Evolutionary conservation across 768 basidiomycete species (phyloP).

Genomic region (Arthromyces matolae): DNA sequence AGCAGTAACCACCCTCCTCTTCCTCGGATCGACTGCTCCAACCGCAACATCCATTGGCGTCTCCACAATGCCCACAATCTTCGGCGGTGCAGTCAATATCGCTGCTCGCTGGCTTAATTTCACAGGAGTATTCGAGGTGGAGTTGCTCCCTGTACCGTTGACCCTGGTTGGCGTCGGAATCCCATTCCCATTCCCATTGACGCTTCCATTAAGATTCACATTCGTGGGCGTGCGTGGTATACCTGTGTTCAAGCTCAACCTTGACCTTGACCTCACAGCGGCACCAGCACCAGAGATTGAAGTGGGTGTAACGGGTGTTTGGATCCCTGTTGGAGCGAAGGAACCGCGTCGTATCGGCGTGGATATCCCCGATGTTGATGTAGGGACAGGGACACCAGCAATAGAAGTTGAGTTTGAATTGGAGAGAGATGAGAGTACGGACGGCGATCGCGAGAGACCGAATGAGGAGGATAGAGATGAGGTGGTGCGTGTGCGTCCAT

Average conservation of each 20-base stretch:
- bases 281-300: slow-evolving; percentile 15
- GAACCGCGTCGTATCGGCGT: slow-evolving; percentile 42
- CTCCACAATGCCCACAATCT: slow-evolving; percentile 76
- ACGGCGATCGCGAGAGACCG: no score
- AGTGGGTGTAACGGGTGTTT: not conserved
- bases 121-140: no score
- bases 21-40: slow-evolving; percentile 81
- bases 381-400: not conserved
- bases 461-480: no score
- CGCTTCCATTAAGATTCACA: no score
- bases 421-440: slow-evolving; percentile 51
- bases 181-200: slow-evolving; percentile 19
- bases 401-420: slow-evolving; percentile 12
- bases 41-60: slow-evolving; percentile 81
- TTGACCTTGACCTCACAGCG: no score
- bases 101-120: no score
- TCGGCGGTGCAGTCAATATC: slow-evolving; percentile 79
- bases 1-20: slow-evolving; percentile 81
- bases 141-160: no score
- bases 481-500: slow-evolving; percentile 44
- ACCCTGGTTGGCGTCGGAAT: no score
- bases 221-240: no score
- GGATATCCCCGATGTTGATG: no score
- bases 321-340: slow-evolving; percentile 22
- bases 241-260: slow-evolving; percentile 35